Conservation (phyloP, 305 asterid species). For the Ilex paraguariensis region DNA sequence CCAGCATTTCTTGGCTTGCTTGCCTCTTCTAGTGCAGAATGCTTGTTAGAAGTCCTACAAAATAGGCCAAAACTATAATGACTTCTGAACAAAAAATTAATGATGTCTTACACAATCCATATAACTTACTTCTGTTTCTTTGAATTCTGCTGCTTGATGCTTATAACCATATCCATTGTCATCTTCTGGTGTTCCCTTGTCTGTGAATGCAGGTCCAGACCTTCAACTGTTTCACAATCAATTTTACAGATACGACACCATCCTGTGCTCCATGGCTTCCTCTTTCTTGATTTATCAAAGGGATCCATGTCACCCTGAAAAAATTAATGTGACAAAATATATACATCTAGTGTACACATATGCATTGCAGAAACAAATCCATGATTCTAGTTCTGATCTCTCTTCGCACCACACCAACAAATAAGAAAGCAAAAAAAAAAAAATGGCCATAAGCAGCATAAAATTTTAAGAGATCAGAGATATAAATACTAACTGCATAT, state of each 20-base stretch:
- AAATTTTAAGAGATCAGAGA: background rate
- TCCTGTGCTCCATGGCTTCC: slow-evolving; percentile 58
- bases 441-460: background rate
- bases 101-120: slow-evolving; percentile 8
- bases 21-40: slow-evolving; percentile 51
- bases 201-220: slow-evolving; percentile 83
- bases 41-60: slow-evolving; percentile 51
- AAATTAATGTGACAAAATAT: slow-evolving; percentile 4
- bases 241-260: slow-evolving; percentile 90
- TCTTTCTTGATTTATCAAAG: slow-evolving; percentile 61
- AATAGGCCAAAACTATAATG: slow-evolving; percentile 18
- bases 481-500: slow-evolving; percentile 42
- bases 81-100: slow-evolving; percentile 12
- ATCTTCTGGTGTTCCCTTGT: slow-evolving; percentile 84
- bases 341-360: too few species aligned
- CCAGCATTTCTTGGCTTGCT: slow-evolving; percentile 54
- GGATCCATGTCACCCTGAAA: slow-evolving; percentile 59
- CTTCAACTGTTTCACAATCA: slow-evolving; percentile 86
- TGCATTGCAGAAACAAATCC: too few species aligned
- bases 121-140: slow-evolving; percentile 56
- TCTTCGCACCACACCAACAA: background rate
- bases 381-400: background rate
- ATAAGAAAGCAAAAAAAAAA: too few species aligned
- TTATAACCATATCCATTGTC: slow-evolving; percentile 76
- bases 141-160: slow-evolving; percentile 63